These are phyloP conservation scores for Penicillium frequentans DNA, from an alignment of 2,329 filamentous ascomycete species.

Conservation along the genomic window DNA sequence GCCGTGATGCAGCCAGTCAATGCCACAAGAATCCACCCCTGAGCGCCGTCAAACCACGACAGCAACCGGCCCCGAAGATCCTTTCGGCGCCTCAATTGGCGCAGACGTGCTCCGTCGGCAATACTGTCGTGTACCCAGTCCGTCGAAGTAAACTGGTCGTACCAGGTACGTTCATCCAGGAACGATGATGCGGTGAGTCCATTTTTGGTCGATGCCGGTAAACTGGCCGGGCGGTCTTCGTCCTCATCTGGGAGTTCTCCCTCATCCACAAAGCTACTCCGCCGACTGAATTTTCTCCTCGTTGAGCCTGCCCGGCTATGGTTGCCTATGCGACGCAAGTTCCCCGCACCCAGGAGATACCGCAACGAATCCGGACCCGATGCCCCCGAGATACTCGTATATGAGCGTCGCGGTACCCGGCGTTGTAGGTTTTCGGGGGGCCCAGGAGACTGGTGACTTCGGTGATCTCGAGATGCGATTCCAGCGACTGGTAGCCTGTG, in stretches of 20 bases:
- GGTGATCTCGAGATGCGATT: slow-evolving; percentile 28
- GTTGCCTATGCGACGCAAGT: slow-evolving; percentile 41
- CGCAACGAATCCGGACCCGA: slow-evolving; percentile 37
- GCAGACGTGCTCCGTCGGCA: slow-evolving; percentile 85
- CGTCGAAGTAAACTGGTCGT: slow-evolving; percentile 96
- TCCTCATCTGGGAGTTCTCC: neutral
- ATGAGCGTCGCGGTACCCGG: slow-evolving; percentile 32
- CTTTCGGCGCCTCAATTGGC: slow-evolving; percentile 75
- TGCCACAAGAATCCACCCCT: slow-evolving; percentile 92
- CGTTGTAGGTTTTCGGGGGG: slow-evolving; percentile 10
- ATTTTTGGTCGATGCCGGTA: slow-evolving; percentile 48
- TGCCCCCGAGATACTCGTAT: slow-evolving; percentile 35
- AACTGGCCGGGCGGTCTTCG: slow-evolving; percentile 14
- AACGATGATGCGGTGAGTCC: slow-evolving; percentile 61
- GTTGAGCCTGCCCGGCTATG: slow-evolving; percentile 54
- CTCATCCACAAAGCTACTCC: slow-evolving; percentile 54
- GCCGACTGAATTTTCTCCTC: slow-evolving; percentile 47
- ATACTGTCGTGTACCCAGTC: slow-evolving; percentile 99
- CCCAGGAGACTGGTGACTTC: slow-evolving; percentile 40
- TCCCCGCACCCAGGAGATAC: slow-evolving; percentile 35
- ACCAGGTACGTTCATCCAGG: slow-evolving; percentile 89
- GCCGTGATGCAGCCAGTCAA: slow-evolving; percentile 86
- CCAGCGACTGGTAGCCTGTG: slow-evolving; percentile 32
- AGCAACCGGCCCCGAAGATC: slow-evolving; percentile 79
- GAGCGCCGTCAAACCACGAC: slow-evolving; percentile 78